Evolutionary conservation across 495 filamentous ascomycete genomes (phyloP).

Genomic region (Articulospora tetracladia): DNA sequence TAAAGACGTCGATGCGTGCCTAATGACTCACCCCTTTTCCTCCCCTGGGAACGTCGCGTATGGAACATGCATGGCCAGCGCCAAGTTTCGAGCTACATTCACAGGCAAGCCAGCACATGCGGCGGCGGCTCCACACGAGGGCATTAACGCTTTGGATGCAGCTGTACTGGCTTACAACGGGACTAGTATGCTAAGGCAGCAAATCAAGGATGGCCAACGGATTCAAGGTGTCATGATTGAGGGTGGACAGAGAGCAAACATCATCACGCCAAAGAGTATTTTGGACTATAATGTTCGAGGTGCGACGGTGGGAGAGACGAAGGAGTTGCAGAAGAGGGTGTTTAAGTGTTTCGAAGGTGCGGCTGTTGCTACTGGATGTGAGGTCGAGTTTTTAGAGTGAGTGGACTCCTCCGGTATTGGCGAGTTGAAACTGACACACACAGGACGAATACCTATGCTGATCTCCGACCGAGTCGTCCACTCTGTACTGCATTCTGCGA

Average conservation of each 20-base stretch:
- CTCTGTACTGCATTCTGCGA: conserved; percentile 49
- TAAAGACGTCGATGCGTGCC: conserved; percentile 56
- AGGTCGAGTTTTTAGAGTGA: conserved; percentile 39
- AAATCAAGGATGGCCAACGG: conserved; percentile 28
- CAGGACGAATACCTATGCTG: conserved; percentile 44
- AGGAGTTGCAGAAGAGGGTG: conserved; percentile 44
- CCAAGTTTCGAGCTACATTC: conserved; percentile 44
- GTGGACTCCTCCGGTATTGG: neutral
- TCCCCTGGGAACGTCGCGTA: conserved; percentile 31
- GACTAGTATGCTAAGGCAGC: conserved; percentile 16
- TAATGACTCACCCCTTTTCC: conserved; percentile 55
- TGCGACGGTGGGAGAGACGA: conserved; percentile 36
- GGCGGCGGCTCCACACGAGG: conserved; percentile 46
- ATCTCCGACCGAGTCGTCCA: conserved; percentile 43
- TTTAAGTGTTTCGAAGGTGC: conserved; percentile 54
- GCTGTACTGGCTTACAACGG: conserved; percentile 19
- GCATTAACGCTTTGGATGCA: conserved; percentile 21
- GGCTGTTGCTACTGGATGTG: conserved; percentile 51
- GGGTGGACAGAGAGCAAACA: conserved; percentile 43
- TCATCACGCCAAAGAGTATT: conserved; percentile 50
- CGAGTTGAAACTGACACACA: neutral
- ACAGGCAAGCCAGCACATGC: conserved; percentile 41
- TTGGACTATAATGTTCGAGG: conserved; percentile 56
- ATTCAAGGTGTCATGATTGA: conserved; percentile 43
- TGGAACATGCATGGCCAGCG: conserved; percentile 44